Evolutionary conservation across 2,329 filamentous ascomycete genomes (phyloP), one percentile per base, ranked within the genome.

Genomic region (Lachnellula arida): DNA sequence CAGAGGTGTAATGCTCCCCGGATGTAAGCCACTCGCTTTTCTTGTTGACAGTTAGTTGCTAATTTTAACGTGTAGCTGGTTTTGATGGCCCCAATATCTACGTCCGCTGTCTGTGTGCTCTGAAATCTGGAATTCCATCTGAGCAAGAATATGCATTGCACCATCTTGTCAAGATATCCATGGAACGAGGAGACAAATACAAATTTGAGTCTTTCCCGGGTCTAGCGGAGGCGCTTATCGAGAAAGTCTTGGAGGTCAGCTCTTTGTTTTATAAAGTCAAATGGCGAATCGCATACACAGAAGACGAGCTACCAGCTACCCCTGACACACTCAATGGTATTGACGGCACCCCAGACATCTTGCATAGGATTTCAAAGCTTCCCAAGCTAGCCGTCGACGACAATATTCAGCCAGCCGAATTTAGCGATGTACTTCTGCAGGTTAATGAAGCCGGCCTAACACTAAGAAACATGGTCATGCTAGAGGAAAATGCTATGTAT

Each of bases 101-200:
- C 68, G 87, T 93, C 49, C 86, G 92, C 44, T 95, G 91, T 60
- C 80, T 96, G 39, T 86, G 92, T 63, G 87, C 92, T 4, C 76
- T 99, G 25, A 88, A 89, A 60, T 96, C 91, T 14, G 84, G 84
- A 2, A 83, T 96, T 25, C 81, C 81, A 3, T 81, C 86, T 12
- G 93, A 99, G 69, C 88, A 97, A 66, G 86, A 90, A n/a, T 97
- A 95, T 73, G 93, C 91, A 0, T 77, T 97, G 11, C 91, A 96
- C 65, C 93, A 97, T 66, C 76, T 97, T 4, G 91, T 97, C 57
- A 96, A 96, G 70, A 97, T 97, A 28, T 97, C 92, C 0, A 94
- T 87, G 68, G 92, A 97, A 71, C 84, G 92, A 44, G 93, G 93
- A 46, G 94, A 97, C 70, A 96, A 96, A 72, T 97, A 96, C 74